Conservation (phyloP, 2,329 filamentous ascomycete genomes). For the Lasiodiplodia gonubiensis region DNA sequence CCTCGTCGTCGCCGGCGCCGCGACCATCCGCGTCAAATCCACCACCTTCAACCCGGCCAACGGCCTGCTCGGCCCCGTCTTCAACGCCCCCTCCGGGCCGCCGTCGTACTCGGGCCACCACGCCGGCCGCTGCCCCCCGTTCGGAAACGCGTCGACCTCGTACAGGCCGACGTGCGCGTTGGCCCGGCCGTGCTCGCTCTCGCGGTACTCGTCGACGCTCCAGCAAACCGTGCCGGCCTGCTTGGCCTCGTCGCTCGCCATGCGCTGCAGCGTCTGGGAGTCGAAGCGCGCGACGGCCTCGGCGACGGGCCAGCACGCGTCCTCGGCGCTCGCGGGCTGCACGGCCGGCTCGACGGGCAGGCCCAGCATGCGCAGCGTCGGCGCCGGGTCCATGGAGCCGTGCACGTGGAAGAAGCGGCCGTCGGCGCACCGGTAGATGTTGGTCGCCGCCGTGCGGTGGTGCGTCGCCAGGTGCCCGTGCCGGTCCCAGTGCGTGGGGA, state of each 20-base stretch:
- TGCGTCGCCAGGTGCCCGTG: conserved; percentile 31
- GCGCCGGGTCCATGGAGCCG: conserved; percentile 50
- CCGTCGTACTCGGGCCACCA: not conserved
- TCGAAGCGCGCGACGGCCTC: not conserved
- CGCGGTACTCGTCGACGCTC: not conserved
- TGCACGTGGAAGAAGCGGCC: conserved; percentile 55
- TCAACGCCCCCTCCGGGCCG: not conserved
- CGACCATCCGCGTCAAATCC: conserved; percentile 2
- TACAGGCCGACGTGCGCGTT: conserved; percentile 29
- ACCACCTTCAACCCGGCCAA: conserved; percentile 30
- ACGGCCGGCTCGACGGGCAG: not conserved
- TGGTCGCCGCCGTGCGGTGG: conserved; percentile 44
- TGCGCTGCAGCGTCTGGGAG: not conserved
- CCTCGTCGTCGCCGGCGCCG: conserved; percentile 11
- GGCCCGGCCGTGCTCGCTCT: conserved; percentile 3
- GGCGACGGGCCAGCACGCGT: not conserved
- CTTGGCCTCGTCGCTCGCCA: not conserved
- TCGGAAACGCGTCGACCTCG: conserved; percentile 41
- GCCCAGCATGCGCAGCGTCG: conserved; percentile 31
- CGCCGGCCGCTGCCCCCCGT: not conserved
- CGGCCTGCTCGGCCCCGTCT: not conserved
- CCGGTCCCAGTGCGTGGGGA: conserved; percentile 35
- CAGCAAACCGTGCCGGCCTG: not conserved
- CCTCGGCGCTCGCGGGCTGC: not conserved
- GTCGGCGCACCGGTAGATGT: conserved; percentile 57